Evolutionary conservation across 345 rosid genomes (phyloP).

Genomic region (Hibiscus trionum): DNA sequence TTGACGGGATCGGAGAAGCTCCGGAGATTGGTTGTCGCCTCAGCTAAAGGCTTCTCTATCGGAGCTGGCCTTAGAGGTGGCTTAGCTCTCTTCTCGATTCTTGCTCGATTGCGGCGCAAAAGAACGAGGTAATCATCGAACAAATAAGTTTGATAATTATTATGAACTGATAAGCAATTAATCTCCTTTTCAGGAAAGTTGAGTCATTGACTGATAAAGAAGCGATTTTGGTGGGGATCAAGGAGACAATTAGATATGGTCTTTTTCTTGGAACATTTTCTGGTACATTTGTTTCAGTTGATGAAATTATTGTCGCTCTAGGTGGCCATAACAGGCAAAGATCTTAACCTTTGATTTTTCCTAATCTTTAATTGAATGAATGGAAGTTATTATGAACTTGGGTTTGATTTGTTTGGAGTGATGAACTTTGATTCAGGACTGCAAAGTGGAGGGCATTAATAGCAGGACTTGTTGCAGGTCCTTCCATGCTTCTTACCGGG

Average conservation of each 20-base stretch:
- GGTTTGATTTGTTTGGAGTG: constrained; percentile 14
- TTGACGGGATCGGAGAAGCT: constrained; percentile 55
- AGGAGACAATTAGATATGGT: constrained; percentile 86
- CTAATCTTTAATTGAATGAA: neutral
- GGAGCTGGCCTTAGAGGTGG: constrained; percentile 98
- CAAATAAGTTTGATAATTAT: neutral
- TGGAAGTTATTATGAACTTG: neutral
- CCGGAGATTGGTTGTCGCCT: constrained; percentile 52
- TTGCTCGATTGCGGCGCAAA: constrained; percentile 59
- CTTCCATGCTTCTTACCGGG: constrained; percentile 90
- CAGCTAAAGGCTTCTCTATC: constrained; percentile 74
- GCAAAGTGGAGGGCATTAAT: constrained; percentile 82
- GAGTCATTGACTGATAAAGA: constrained; percentile 54
- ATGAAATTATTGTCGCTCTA: constrained; percentile 61
- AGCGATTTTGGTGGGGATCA: constrained; percentile 56
- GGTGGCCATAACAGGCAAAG: constrained; percentile 67
- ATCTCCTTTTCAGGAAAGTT: constrained; percentile 34
- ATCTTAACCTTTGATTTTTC: constrained; percentile 6
- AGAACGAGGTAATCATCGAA: constrained; percentile 34
- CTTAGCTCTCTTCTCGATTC: constrained; percentile 69
- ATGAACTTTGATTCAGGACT: constrained; percentile 41
- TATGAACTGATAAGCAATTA: too few relatives aligned
- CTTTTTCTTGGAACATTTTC: constrained; percentile 85
- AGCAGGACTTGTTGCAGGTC: constrained; percentile 89
- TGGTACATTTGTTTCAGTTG: constrained; percentile 77